Evolutionary conservation across 257 asterid genomes (phyloP).

Genomic region (Echium plantagineum): DNA sequence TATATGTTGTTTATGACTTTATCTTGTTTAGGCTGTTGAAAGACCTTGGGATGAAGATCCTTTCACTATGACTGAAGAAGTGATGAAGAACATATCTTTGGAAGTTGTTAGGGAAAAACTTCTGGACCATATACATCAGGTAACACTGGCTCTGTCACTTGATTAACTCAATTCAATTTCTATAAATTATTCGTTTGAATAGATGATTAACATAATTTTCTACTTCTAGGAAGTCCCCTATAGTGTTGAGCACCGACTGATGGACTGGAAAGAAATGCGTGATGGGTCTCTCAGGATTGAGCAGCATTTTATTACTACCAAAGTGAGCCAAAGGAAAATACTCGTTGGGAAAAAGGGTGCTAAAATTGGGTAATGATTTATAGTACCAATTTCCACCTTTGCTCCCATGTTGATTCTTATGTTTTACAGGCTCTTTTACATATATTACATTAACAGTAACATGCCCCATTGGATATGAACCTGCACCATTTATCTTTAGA

Average conservation of each 20-base stretch:
- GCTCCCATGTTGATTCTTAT: not conserved
- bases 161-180: not conserved
- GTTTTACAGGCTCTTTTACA: no score
- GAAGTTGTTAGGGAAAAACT: constrained; percentile 83
- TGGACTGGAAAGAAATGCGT: constrained; percentile 82
- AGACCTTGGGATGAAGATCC: constrained; percentile 99
- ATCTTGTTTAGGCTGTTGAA: constrained; percentile 50
- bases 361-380: constrained; percentile 55
- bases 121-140: constrained; percentile 90
- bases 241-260: constrained; percentile 74
- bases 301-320: constrained; percentile 87
- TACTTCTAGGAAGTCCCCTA: constrained; percentile 73
- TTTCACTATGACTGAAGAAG: constrained; percentile 71
- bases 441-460: no score
- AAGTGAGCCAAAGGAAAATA: constrained; percentile 87
- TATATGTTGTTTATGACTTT: not conserved
- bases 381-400: not conserved
- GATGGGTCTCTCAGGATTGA: constrained; percentile 92
- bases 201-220: not conserved
- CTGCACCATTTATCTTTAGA: no score
- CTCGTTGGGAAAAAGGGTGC: constrained; percentile 83
- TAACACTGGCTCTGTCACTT: constrained; percentile 12
- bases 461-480: no score
- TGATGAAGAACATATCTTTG: constrained; percentile 81
- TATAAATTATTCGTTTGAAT: not conserved